A percentile compares a stretch with the other conserved stretches of the same genome.
Evolutionary conservation across 306 rosid genomes (phyloP).

Genomic region (Malus asiatica): DNA sequence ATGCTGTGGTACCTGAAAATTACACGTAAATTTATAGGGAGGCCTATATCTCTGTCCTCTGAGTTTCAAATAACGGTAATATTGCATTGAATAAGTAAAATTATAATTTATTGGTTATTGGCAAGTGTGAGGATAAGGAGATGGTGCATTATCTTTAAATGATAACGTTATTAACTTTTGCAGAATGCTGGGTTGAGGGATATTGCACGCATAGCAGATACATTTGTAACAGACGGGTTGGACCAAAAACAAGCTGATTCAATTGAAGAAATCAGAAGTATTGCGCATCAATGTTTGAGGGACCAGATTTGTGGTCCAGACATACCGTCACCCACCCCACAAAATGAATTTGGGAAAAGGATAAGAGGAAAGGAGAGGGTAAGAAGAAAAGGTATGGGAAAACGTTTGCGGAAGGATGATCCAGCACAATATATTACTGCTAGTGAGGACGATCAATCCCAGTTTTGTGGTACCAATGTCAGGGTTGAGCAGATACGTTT

Average conservation of each 20-base stretch:
- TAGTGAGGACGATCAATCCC: conserved; percentile 81
- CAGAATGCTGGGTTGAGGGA: conserved; percentile 98
- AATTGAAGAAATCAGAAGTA: conserved; percentile 70
- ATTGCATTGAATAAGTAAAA: conserved; percentile 6
- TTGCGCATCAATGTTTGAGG: conserved; percentile 90
- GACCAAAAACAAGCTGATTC: conserved; percentile 72
- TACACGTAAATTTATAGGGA: conserved; percentile 93
- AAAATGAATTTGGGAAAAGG: conserved; percentile 74
- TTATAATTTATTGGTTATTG: not conserved
- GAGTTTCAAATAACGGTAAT: conserved; percentile 99
- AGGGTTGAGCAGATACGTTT: conserved; percentile 49
- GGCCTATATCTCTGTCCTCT: conserved; percentile 93
- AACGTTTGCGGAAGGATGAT: conserved; percentile 76
- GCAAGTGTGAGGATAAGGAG: not conserved
- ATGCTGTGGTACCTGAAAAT: conserved; percentile 83
- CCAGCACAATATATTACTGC: conserved; percentile 37
- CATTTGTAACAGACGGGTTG: conserved; percentile 78
- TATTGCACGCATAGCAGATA: conserved; percentile 87
- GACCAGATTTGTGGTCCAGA: conserved; percentile 87
- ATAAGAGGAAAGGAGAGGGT: conserved; percentile 91
- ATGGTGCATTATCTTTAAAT: conserved; percentile 25
- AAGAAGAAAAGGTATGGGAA: conserved; percentile 71
- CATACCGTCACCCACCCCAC: conserved; percentile 38
- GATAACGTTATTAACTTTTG: conserved; percentile 34
- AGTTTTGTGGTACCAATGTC: conserved; percentile 51